These are phyloP conservation scores for Aspergillus ibericus DNA, from an alignment of 2,329 filamentous ascomycete genomes.

Conservation along the genomic window DNA sequence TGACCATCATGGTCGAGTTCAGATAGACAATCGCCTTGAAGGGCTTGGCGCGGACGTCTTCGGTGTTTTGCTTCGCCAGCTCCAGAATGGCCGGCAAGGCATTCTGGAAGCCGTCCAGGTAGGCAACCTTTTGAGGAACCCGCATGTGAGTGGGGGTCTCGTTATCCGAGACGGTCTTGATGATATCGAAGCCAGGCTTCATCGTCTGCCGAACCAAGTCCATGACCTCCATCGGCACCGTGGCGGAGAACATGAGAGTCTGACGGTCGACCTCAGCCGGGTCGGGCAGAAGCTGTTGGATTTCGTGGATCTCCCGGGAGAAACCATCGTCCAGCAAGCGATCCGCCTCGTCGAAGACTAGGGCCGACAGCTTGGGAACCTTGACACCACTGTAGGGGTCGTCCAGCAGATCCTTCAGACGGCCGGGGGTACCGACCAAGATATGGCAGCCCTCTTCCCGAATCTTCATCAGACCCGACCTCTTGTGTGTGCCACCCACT, in stretches of 20 bases:
- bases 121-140: slow-evolving; percentile 76
- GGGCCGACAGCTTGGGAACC: slow-evolving; percentile 60
- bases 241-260: slow-evolving; percentile 93
- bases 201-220: slow-evolving; percentile 74
- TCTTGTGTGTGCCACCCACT: slow-evolving; percentile 89
- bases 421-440: slow-evolving; percentile 85
- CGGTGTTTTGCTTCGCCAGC: slow-evolving; percentile 63
- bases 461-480: slow-evolving; percentile 64
- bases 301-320: slow-evolving; percentile 62
- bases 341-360: slow-evolving; percentile 68
- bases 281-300: slow-evolving; percentile 64
- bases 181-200: slow-evolving; percentile 80
- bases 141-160: slow-evolving; percentile 82
- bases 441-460: slow-evolving; percentile 79
- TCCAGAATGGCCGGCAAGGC: slow-evolving; percentile 75
- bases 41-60: slow-evolving; percentile 48
- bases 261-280: slow-evolving; percentile 68
- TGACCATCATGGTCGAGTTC: slow-evolving; percentile 72
- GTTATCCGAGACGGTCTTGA: slow-evolving; percentile 80
- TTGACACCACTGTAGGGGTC: slow-evolving; percentile 64
- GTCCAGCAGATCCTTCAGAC: slow-evolving; percentile 75
- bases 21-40: slow-evolving; percentile 98
- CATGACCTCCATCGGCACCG: slow-evolving; percentile 81
- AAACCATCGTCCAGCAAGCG: slow-evolving; percentile 69
- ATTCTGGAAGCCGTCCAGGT: slow-evolving; percentile 70